Evolutionary conservation across 2,329 filamentous ascomycete species (phyloP).

Genomic region (Rutstroemia sp.): DNA sequence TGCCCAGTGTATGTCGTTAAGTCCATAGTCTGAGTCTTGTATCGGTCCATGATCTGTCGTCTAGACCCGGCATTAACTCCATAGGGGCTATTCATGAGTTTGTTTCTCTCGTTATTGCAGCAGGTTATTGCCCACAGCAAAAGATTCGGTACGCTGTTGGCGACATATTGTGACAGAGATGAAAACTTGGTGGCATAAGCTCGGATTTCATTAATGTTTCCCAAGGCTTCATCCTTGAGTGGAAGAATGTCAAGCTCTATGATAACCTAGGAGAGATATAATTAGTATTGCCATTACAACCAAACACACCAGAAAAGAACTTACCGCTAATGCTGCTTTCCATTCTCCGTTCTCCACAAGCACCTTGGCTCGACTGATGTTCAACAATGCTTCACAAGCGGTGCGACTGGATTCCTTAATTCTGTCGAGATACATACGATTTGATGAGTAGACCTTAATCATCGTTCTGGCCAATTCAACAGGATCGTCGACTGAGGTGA

Average conservation of each 20-base stretch:
- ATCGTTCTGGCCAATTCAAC: conserved; percentile 56
- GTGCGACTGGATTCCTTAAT: conserved; percentile 52
- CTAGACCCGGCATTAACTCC: conserved; percentile 63
- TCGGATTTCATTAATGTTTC: conserved; percentile 73
- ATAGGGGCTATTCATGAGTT: conserved; percentile 63
- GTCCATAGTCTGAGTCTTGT: conserved; percentile 78
- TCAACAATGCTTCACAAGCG: conserved; percentile 50
- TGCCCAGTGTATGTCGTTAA: conserved; percentile 90
- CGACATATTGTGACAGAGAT: conserved; percentile 68
- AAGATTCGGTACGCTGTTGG: conserved; percentile 82
- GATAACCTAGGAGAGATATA: conserved; percentile 53
- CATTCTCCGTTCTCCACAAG: conserved; percentile 51
- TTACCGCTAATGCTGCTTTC: conserved; percentile 57
- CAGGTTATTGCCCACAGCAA: conserved; percentile 90
- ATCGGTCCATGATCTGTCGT: conserved; percentile 57
- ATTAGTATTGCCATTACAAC: conserved; percentile 17
- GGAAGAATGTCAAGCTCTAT: conserved; percentile 71
- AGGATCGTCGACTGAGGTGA: conserved; percentile 62
- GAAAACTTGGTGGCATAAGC: conserved; percentile 75
- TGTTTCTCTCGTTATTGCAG: conserved; percentile 70
- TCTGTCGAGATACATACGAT: conserved; percentile 52
- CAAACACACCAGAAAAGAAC: conserved; percentile 27
- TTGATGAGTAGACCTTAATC: conserved; percentile 51
- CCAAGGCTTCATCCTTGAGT: conserved; percentile 51
- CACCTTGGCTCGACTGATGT: conserved; percentile 52